A percentile compares a stretch with the other conserved stretches of the same genome.
These are phyloP conservation scores for Trichoderma semiorbis DNA, from an alignment of 2,329 filamentous ascomycete species.

Conservation along the genomic window DNA sequence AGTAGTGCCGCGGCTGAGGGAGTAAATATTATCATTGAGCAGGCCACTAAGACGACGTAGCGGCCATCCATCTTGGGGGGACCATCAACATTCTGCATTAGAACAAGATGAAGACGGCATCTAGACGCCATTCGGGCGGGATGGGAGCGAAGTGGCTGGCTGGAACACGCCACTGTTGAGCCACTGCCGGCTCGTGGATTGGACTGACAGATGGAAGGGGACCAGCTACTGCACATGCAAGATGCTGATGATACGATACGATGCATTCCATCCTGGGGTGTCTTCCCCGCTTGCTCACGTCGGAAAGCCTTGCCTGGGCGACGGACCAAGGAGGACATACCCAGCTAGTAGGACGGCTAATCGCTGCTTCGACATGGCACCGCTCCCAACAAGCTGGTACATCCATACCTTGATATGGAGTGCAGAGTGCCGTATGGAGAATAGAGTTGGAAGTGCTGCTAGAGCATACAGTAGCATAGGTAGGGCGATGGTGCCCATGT, in stretches of 20 bases:
- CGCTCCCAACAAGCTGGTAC: neutral
- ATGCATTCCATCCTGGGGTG: conserved; percentile 10
- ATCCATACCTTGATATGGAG: neutral
- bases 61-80: neutral
- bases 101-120: neutral
- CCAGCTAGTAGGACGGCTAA: neutral
- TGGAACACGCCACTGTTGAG: conserved; percentile 14
- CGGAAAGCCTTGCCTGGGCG: neutral
- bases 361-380: neutral
- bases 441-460: neutral
- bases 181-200: conserved; percentile 5
- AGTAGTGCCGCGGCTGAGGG: neutral
- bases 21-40: conserved; percentile 1
- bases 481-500: neutral
- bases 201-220: neutral
- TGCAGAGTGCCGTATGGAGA: neutral
- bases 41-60: neutral
- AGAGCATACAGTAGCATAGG: neutral
- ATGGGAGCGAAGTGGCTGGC: conserved; percentile 4
- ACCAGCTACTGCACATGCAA: conserved; percentile 10
- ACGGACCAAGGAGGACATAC: neutral
- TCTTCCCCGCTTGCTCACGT: neutral
- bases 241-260: conserved; percentile 10
- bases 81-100: neutral
- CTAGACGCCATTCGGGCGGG: neutral